Evolutionary conservation across 768 basidiomycete genomes (phyloP).

Genomic region (Xerocomellus amylosporus): DNA sequence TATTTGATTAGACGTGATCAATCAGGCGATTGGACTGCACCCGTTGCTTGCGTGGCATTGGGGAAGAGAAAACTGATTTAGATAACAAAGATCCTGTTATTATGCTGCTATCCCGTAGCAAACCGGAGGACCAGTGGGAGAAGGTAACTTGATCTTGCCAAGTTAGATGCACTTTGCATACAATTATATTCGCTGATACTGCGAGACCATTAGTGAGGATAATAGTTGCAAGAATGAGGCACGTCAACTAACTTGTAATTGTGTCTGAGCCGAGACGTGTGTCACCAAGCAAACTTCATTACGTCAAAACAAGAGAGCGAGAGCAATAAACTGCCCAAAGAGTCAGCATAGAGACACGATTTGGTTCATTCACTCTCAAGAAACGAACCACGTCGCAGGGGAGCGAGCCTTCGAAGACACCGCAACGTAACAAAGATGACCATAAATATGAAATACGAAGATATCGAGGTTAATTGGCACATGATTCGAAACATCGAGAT

Average conservation of each 20-base stretch:
- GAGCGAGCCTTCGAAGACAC: background rate
- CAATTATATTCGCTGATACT: conserved; percentile 7
- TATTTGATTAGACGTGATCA: background rate
- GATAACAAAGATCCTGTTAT: background rate
- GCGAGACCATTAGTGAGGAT: background rate
- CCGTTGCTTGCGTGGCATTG: background rate
- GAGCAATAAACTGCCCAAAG: conserved; percentile 6
- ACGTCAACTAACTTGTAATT: background rate
- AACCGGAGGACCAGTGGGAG: background rate
- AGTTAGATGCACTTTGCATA: background rate
- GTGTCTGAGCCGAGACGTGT: background rate
- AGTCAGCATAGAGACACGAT: background rate
- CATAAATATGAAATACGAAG: conserved; percentile 11
- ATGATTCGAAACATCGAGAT: conserved; percentile 14
- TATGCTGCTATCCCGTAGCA: background rate
- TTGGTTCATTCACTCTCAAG: background rate
- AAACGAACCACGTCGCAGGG: conserved; percentile 11
- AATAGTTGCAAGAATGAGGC: background rate
- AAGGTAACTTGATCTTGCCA: background rate
- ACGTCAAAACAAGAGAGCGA: background rate
- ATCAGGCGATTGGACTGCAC: background rate
- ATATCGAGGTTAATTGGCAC: conserved; percentile 14
- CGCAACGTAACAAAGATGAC: conserved; percentile 6
- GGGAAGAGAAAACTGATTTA: background rate
- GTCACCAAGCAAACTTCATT: background rate